phyloP scores from a whole-genome alignment of 805 yeast genomes.

The Wickerhamiella musiphila region DNA sequence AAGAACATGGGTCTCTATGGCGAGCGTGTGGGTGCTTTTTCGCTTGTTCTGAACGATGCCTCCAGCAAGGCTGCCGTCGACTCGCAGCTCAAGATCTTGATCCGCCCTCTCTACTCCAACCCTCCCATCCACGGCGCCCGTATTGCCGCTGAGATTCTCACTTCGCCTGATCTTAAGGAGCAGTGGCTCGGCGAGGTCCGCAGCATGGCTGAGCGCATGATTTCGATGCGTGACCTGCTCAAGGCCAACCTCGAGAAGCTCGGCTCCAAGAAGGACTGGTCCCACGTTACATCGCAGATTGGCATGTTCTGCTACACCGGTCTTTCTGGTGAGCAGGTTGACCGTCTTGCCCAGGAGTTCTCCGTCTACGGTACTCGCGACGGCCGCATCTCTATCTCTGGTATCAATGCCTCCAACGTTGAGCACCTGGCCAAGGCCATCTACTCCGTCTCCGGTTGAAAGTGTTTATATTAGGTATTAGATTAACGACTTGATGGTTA shows the following conservation, averaged over 20 bases:
- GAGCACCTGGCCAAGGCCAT: slow-evolving; percentile 30
- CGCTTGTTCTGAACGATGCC: slow-evolving; percentile 33
- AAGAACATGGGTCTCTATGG: slow-evolving; percentile 95
- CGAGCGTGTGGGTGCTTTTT: slow-evolving; percentile 91
- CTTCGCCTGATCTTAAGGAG: slow-evolving; percentile 41
- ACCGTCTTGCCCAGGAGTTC: slow-evolving; percentile 50
- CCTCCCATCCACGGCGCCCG: slow-evolving; percentile 96
- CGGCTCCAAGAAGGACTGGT: slow-evolving; percentile 82
- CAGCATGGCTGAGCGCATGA: slow-evolving; percentile 76
- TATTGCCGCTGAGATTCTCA: slow-evolving; percentile 60
- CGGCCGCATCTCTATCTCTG: slow-evolving; percentile 86
- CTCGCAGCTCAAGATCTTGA: slow-evolving; percentile 60
- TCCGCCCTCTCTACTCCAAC: slow-evolving; percentile 75
- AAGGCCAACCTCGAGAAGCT: slow-evolving; percentile 41
- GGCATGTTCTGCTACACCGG: slow-evolving; percentile 98
- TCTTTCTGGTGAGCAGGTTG: slow-evolving; percentile 56
- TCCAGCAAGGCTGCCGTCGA: slow-evolving; percentile 30
- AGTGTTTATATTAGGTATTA: neutral
- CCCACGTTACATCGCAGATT: slow-evolving; percentile 72
- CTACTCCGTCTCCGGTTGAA: slow-evolving; percentile 17
- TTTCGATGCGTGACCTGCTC: slow-evolving; percentile 55
- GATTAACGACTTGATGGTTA: neutral
- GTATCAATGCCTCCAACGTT: slow-evolving; percentile 66
- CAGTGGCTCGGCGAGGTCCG: slow-evolving; percentile 77
- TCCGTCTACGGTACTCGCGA: slow-evolving; percentile 75